Percentiles rank a stretch among this genome's conserved stretches.
phyloP scores from a whole-genome alignment of 139 green algal genomes.

The Nannochloris sp. region DNA sequence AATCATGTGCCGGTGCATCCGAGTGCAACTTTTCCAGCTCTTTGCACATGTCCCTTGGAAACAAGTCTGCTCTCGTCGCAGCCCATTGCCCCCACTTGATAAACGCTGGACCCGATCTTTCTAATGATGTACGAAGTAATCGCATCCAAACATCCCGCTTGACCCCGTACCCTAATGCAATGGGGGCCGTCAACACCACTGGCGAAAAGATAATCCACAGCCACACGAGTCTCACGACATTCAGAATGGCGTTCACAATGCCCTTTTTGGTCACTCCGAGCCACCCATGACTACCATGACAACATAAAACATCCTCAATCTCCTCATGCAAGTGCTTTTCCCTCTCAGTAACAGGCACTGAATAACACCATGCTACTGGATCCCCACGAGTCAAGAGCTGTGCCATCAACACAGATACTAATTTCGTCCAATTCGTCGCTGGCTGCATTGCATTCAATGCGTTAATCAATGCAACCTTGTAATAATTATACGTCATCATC shows the following conservation, averaged over 20 bases:
- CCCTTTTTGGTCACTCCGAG: not conserved
- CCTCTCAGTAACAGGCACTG: constrained; percentile 12
- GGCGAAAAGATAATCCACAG: constrained; percentile 56
- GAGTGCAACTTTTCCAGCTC: constrained; percentile 67
- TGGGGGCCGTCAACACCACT: constrained; percentile 29
- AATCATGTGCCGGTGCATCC: constrained; percentile 46
- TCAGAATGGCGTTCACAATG: not conserved
- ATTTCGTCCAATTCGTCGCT: constrained; percentile 20
- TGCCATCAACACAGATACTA: constrained; percentile 17
- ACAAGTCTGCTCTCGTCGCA: constrained; percentile 81
- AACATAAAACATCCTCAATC: not conserved
- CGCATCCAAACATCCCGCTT: constrained; percentile 26
- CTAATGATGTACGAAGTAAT: constrained; percentile 22
- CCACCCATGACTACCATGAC: not conserved
- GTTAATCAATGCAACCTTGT: constrained; percentile 24
- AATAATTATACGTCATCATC: constrained; percentile 1
- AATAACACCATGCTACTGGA: constrained; percentile 30
- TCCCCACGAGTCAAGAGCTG: constrained; percentile 20
- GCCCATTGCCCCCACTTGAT: constrained; percentile 99
- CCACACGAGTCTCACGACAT: constrained; percentile 35
- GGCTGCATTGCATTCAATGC: constrained; percentile 23
- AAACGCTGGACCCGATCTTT: constrained; percentile 56
- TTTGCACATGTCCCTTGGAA: constrained; percentile 78
- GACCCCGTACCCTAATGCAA: constrained; percentile 15
- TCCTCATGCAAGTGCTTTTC: not conserved